Base-by-base conservation (phyloP, 768 basidiomycete species). In the Chlorophyllum brunneum region DNA sequence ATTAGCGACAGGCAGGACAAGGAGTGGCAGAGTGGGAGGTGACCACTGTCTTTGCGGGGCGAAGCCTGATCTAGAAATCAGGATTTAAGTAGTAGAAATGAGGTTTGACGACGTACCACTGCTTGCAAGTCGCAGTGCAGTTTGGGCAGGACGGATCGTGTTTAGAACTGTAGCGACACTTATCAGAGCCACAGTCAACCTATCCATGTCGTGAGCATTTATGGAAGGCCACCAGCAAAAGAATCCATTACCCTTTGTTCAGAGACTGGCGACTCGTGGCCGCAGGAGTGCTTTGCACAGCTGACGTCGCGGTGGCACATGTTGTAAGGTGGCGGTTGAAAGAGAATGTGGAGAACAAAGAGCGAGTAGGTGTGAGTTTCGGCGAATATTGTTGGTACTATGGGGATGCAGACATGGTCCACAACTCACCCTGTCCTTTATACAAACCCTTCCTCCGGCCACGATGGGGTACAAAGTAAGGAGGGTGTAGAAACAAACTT, bases 271-370 rank as follows among this genome's bases (percentile, higher is more conserved):
- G 57, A 56, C 22, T 63, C 55, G 58, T 78, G 74, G 24, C 67
- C 70, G 56, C 77, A 79, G 18, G 60, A 40, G 56, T 70, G 67
- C 54, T 62, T 59, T 34, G 65, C 66, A 58, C 67, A 71, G 24
- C 69, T 61, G 48, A 68, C 59, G 54, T 73, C 63, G 63, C 74
- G 70, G 65, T 69, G 64, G 57, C 77, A 79, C 77, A 79, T 79
- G 18, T 29, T 31, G 15, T 16, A 16, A 8, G 34, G 13, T 23
- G 2, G n/a, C n/a, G n/a, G 4, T 51, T 4, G 27, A 27, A 30
- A 29, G 16, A n/a, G 30, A 40, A 16, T 24, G 2, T 34, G 15
- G 23, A 34, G 8, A 10, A 18, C n/a, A n/a, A 16, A 26, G 5
- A 11, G 26, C 5, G 11, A 29, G 8, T 20, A 9, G 15, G 10